These are phyloP conservation scores for Dichotomopilus funicola DNA, from an alignment of 2,329 filamentous ascomycete genomes.

Conservation along the genomic window DNA sequence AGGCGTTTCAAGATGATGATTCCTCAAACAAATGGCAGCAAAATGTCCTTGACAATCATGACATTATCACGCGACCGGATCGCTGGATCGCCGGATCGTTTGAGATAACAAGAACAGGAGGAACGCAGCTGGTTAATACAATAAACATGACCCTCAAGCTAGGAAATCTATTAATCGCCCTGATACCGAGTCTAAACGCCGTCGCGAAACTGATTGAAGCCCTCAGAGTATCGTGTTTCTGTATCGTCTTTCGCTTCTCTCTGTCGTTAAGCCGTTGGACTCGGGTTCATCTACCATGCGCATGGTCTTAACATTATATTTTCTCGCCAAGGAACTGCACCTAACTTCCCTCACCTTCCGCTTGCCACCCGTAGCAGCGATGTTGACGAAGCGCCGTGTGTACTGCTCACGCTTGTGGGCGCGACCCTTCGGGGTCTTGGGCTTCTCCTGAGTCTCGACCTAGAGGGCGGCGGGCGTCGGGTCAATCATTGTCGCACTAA, in stretches of 20 bases:
- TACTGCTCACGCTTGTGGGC: conserved; percentile 96
- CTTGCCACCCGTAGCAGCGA: conserved; percentile 89
- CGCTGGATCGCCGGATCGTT: conserved; percentile 18
- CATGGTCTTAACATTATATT: neutral
- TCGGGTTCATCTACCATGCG: conserved; percentile 24
- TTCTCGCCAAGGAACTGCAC: neutral
- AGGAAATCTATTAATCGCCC: conserved; percentile 1
- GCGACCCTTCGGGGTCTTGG: conserved; percentile 94
- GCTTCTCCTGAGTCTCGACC: conserved; percentile 90
- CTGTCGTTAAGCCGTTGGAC: conserved; percentile 21
- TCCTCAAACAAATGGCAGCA: too few relatives aligned
- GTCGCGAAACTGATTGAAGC: neutral
- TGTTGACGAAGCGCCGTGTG: conserved; percentile 97
- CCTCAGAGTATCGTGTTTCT: neutral
- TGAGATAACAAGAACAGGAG: conserved; percentile 7
- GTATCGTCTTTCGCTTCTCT: neutral
- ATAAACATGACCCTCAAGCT: neutral
- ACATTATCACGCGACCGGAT: conserved; percentile 20
- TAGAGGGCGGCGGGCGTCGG: conserved; percentile 28
- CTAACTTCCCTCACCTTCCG: conserved; percentile 64
- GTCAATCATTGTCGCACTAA: neutral
- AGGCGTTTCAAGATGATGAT: too few relatives aligned
- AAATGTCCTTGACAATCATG: conserved; percentile 1
- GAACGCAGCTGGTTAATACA: neutral
- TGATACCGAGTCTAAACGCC: conserved; percentile 13